phyloP scores from a whole-genome alignment of 345 rosid genomes.

The Melastoma malabathricum region DNA sequence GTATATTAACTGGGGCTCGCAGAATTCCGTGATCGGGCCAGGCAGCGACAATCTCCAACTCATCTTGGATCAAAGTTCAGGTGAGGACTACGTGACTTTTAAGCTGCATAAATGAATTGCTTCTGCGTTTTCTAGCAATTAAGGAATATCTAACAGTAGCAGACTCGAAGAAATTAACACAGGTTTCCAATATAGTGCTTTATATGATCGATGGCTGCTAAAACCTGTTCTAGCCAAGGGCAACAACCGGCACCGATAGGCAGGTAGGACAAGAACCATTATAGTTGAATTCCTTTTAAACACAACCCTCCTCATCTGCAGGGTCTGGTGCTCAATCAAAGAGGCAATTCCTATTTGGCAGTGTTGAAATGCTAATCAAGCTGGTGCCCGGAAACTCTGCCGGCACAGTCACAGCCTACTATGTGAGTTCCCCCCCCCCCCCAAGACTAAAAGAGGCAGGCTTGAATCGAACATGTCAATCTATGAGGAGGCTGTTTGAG shows the following conservation, averaged over 20 bases:
- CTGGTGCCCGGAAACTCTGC: conserved; percentile 78
- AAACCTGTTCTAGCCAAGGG: no score
- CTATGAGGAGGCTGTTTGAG: conserved; percentile 1
- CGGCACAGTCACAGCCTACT: conserved; percentile 63
- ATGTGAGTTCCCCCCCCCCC: conserved; percentile 33
- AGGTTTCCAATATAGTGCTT: no score
- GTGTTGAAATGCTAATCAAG: conserved; percentile 68
- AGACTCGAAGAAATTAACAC: no score
- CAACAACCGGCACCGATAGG: no score
- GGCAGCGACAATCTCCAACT: conserved; percentile 36
- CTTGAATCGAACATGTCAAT: neutral
- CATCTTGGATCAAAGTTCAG: conserved; percentile 46
- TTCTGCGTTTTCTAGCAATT: no score
- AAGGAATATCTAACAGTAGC: no score
- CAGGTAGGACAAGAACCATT: no score
- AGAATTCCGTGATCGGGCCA: conserved; percentile 21
- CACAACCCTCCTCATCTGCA: conserved; percentile 6
- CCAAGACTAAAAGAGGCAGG: neutral
- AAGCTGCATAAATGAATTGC: no score
- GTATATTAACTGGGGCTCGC: conserved; percentile 48
- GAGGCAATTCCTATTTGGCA: conserved; percentile 52
- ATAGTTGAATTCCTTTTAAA: no score
- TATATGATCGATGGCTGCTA: no score
- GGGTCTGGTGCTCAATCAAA: conserved; percentile 54
- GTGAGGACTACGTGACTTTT: conserved; percentile 10